Base-by-base conservation (phyloP, 257 asterid species). In the Cordia subcordata region DNA sequence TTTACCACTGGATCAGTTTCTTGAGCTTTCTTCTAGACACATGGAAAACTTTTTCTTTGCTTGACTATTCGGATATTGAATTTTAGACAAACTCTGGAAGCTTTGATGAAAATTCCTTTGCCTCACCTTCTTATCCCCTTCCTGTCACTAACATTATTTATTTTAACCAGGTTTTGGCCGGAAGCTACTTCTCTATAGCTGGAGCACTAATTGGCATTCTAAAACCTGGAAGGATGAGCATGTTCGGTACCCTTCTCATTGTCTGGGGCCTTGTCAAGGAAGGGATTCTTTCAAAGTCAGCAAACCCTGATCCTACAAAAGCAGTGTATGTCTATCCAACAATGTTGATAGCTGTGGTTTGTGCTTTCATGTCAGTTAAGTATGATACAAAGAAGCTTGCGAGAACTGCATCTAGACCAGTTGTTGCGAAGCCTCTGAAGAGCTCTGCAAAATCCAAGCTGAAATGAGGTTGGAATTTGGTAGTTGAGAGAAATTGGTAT, bases 211-310 rank as follows among this genome's bases (percentile, higher is more conserved):
- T 93, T 42, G 96, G 97, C 45, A 45, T 89, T 20, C 16, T 93
- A 46, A 86, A 85, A 66, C 91, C 95, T 0, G 99, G 99, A 54
- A 85, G 99, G 75, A 93, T 89, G 99, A 89, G 96, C 78, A 93
- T 86, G 97, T 93, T 89, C 27, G 97, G 97, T 50, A 83, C 91
- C 19, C 97, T 93, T 72, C 82, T 89, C 3, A 68, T 89, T 23
- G 63, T 83, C 12, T 93, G 99, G 99, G 97, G 99, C 62, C 97
- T 93, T 15, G 87, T 93, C 39, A 93, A 89, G 73, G 99, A 93
- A 81, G 97, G 97, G 62, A 70, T 86, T 65, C 94, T 93, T 20
- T 77, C 79, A 62, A 93, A 93, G 82, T 84, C 87, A 38, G 87
- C 63, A 15, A 74, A 72, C 63, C 52, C 74, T 11, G 95, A 89